phyloP scores from a whole-genome alignment of 106 monocot species.

The Phalaenopsis equestris region DNA sequence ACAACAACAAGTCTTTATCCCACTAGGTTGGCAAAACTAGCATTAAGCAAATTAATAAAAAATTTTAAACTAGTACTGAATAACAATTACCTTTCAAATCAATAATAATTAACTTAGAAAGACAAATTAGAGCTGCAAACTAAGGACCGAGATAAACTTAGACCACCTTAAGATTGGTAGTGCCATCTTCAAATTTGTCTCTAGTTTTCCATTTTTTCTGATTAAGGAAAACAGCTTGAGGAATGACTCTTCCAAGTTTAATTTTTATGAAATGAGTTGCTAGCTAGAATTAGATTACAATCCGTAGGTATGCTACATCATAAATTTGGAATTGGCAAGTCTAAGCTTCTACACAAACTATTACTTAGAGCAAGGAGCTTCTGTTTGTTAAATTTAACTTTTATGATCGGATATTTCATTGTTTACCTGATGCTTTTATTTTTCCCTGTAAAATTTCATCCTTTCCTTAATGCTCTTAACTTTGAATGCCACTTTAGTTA shows the following conservation, averaged over 20 bases:
- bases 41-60: too few species aligned
- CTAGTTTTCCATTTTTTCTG: background rate
- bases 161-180: too few species aligned
- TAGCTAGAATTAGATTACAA: background rate
- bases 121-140: too few species aligned
- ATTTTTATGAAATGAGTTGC: background rate
- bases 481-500: background rate
- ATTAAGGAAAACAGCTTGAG: background rate
- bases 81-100: too few species aligned
- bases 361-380: background rate
- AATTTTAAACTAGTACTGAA: too few species aligned
- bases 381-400: background rate
- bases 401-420: background rate
- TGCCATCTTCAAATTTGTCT: background rate
- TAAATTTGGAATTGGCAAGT: background rate
- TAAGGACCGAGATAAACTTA: too few species aligned
- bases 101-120: too few species aligned
- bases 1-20: too few species aligned
- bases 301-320: background rate
- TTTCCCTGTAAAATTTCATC: background rate
- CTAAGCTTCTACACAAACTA: background rate
- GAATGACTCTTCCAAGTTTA: background rate
- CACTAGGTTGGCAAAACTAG: too few species aligned
- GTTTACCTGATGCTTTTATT: background rate
- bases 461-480: background rate